Percentiles rank a stretch among this genome's conserved stretches.
phyloP scores from a whole-genome alignment of 106 monocot species.

The Allium fistulosum region DNA sequence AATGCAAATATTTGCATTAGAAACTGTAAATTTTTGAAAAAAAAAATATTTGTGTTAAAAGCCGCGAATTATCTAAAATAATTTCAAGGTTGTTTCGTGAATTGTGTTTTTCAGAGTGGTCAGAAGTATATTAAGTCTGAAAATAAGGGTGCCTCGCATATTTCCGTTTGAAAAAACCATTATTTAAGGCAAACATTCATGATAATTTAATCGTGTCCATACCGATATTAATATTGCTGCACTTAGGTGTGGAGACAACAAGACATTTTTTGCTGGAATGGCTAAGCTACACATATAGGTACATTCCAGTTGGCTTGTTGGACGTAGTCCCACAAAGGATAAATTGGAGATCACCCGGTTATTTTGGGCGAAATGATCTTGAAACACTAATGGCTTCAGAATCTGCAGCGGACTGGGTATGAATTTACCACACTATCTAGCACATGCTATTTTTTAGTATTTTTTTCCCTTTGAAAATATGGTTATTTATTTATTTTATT shows the following conservation, averaged over 20 bases:
- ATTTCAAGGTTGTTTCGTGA: no score
- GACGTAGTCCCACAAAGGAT: constrained; percentile 77
- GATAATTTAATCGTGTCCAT: no score
- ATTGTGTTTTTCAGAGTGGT: no score
- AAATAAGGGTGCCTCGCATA: no score
- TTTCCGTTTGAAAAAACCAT: no score
- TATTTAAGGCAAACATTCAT: no score
- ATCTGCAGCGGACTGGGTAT: constrained; percentile 99
- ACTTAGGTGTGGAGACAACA: constrained; percentile 76
- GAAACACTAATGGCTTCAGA: constrained; percentile 95
- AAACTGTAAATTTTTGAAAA: no score
- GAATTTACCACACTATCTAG: neutral
- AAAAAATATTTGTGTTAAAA: no score
- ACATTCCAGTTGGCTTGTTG: constrained; percentile 76
- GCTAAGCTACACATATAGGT: constrained; percentile 88
- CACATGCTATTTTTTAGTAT: neutral
- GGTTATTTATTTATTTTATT: neutral
- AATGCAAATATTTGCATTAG: no score
- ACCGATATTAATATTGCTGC: no score
- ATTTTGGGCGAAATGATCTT: constrained; percentile 80
- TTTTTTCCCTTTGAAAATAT: neutral
- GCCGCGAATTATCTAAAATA: no score
- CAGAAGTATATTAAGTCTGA: no score
- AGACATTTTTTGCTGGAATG: constrained; percentile 88
- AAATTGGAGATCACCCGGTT: constrained; percentile 91